A percentile compares a stretch with the other conserved stretches of the same genome.
phyloP scores from a whole-genome alignment of 805 yeast genomes.

The Saccharomyces paradoxus region DNA sequence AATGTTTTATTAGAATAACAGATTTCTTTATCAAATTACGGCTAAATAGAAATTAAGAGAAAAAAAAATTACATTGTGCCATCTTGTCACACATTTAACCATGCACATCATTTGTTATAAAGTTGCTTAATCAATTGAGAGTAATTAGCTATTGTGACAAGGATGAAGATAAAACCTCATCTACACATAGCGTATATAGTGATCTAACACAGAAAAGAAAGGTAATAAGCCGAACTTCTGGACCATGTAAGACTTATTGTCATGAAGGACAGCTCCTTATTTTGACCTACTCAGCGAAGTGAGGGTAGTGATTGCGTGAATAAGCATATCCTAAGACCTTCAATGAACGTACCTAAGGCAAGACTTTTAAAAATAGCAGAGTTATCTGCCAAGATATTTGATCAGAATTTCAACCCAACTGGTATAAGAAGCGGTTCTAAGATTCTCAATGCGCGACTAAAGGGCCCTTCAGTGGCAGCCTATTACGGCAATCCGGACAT shows the following conservation, averaged over 20 bases:
- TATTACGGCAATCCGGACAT: slow-evolving; percentile 72
- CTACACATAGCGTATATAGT: not conserved
- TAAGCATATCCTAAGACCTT: not conserved
- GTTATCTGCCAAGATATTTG: slow-evolving; percentile 58
- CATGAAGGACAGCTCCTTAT: not conserved
- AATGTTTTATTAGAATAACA: slow-evolving; percentile 1
- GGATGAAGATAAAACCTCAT: not conserved
- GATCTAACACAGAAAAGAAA: not conserved
- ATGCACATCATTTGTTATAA: not conserved
- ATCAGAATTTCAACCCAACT: slow-evolving; percentile 61
- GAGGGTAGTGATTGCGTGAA: not conserved
- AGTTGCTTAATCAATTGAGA: not conserved
- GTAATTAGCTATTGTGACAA: not conserved
- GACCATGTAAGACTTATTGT: not conserved
- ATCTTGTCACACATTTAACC: not conserved
- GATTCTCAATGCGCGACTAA: slow-evolving; percentile 55
- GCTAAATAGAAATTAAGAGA: not conserved
- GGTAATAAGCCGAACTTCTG: not conserved
- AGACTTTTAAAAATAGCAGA: slow-evolving; percentile 51
- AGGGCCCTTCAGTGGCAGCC: slow-evolving; percentile 60
- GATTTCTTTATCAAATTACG: not conserved
- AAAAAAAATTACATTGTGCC: not conserved
- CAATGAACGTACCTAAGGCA: slow-evolving; percentile 33
- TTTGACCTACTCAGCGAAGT: not conserved
- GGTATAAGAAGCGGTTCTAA: slow-evolving; percentile 64